phyloP scores from a whole-genome alignment of 306 rosid genomes.

The Purshia tridentata region DNA sequence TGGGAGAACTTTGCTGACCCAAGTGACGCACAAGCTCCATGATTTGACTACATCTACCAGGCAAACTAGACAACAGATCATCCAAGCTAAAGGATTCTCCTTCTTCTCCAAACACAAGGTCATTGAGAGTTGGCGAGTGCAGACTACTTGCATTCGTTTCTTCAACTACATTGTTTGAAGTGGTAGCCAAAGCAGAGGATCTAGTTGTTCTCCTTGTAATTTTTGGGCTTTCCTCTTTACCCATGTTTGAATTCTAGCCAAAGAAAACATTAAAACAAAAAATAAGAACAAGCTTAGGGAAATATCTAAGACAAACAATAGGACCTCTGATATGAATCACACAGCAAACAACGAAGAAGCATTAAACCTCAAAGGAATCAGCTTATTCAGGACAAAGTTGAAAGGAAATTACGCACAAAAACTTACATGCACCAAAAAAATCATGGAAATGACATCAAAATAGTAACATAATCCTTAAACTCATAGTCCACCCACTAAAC shows the following conservation, averaged over 20 bases:
- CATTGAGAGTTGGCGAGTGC: slow-evolving; percentile 44
- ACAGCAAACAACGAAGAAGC: no score
- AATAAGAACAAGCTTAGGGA: background rate
- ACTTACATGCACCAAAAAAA: background rate
- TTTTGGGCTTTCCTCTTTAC: slow-evolving; percentile 48
- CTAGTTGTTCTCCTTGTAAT: slow-evolving; percentile 63
- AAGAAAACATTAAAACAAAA: background rate
- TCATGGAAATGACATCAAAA: background rate
- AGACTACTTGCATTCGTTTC: slow-evolving; percentile 36
- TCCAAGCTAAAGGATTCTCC: slow-evolving; percentile 59
- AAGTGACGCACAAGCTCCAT: slow-evolving; percentile 56
- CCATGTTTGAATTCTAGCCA: slow-evolving; percentile 40
- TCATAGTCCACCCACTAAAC: slow-evolving; percentile 23
- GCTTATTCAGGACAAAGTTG: background rate
- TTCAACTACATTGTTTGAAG: slow-evolving; percentile 39
- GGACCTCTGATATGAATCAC: background rate
- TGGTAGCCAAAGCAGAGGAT: slow-evolving; percentile 39
- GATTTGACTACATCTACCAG: slow-evolving; percentile 66
- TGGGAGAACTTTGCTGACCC: slow-evolving; percentile 75
- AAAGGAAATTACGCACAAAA: background rate
- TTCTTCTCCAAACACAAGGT: slow-evolving; percentile 71
- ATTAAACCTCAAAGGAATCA: background rate
- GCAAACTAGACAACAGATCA: slow-evolving; percentile 61
- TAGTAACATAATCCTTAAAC: slow-evolving; percentile 22
- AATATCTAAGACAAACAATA: background rate